Evolutionary conservation across 164 flowering plant species (phyloP).

Genomic region (Dillenia suffruticosa): DNA sequence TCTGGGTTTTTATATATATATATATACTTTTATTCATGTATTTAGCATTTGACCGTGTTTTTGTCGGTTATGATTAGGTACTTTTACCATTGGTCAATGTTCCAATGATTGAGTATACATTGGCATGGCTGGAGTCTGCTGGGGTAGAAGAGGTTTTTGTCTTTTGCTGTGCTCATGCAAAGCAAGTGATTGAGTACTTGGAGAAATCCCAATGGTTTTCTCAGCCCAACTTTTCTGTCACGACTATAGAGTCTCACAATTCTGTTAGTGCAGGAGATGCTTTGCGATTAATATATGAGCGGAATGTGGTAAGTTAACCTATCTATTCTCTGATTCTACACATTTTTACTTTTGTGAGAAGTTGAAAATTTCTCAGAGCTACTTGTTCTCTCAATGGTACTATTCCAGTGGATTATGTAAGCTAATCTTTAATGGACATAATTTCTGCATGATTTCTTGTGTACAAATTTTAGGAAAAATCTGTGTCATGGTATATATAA

Average conservation of each 20-base stretch:
- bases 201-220: slow-evolving; percentile 66
- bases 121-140: slow-evolving; percentile 96
- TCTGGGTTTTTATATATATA: too few species aligned
- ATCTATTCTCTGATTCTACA: too few species aligned
- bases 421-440: too few species aligned
- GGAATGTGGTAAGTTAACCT: slow-evolving; percentile 59
- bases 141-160: slow-evolving; percentile 93
- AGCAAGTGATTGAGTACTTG: slow-evolving; percentile 77
- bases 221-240: slow-evolving; percentile 62
- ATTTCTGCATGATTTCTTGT: too few species aligned
- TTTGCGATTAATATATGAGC: slow-evolving; percentile 77
- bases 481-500: too few species aligned
- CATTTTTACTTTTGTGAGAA: too few species aligned
- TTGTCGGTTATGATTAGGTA: slow-evolving; percentile 33
- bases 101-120: slow-evolving; percentile 89
- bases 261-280: slow-evolving; percentile 94
- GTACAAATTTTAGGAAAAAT: too few species aligned
- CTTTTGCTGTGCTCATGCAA: slow-evolving; percentile 92
- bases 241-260: slow-evolving; percentile 76
- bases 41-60: too few species aligned
- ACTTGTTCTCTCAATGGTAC: too few species aligned
- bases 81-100: slow-evolving; percentile 79
- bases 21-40: too few species aligned
- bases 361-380: too few species aligned
- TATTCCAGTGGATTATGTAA: too few species aligned